phyloP scores from a whole-genome alignment of 352 stramenopile genomes.

The Phytophthora citricola region DNA sequence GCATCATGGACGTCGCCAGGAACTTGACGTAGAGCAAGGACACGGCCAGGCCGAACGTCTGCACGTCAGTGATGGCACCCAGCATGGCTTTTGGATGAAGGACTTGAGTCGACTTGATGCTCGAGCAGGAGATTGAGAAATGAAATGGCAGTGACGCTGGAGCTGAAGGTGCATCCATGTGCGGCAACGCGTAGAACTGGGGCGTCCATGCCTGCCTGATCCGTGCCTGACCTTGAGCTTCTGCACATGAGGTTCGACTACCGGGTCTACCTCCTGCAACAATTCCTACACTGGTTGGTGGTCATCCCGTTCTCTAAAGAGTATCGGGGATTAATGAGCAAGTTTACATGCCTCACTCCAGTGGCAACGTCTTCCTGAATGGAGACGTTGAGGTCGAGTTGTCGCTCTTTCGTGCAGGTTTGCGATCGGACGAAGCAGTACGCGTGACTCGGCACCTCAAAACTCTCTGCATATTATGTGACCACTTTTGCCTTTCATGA shows the following conservation, averaged over 20 bases:
- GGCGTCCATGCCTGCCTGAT: constrained; percentile 12
- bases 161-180: background rate
- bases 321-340: background rate
- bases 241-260: constrained; percentile 1
- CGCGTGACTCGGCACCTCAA: background rate
- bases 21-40: constrained; percentile 70
- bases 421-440: constrained; percentile 16
- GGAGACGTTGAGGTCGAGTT: background rate
- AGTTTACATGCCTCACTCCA: no score
- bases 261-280: background rate
- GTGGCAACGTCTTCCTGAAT: background rate
- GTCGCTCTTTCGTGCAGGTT: constrained; percentile 7
- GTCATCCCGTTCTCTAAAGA: background rate
- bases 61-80: constrained; percentile 30
- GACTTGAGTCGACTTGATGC: constrained; percentile 3
- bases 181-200: constrained; percentile 6
- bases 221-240: constrained; percentile 22
- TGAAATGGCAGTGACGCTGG: background rate
- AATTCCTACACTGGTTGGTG: background rate
- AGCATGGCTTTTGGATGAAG: constrained; percentile 17
- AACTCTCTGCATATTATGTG: no score
- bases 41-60: constrained; percentile 39
- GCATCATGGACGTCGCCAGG: constrained; percentile 53
- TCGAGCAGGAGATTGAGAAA: constrained; percentile 18
- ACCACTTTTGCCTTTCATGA: background rate